A percentile compares a stretch with the other conserved stretches of the same genome.
Evolutionary conservation across 2,329 filamentous ascomycete species (phyloP).

Genomic region (Botryotinia convoluta): DNA sequence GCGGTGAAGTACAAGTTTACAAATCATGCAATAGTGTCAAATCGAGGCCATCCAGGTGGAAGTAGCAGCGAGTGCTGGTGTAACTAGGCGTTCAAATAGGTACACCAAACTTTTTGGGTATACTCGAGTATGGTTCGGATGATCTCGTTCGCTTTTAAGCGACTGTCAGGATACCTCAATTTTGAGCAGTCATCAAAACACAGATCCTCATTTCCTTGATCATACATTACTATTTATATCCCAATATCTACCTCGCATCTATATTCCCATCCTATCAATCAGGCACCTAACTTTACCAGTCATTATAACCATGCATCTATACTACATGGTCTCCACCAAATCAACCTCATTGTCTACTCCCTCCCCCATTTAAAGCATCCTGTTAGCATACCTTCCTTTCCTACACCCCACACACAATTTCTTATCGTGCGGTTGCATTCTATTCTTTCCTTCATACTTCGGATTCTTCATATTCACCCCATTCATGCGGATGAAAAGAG

Average conservation of each 20-base stretch:
- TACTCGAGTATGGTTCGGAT: neutral
- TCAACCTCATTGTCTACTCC: neutral
- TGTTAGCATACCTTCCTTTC: neutral
- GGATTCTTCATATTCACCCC: constrained; percentile 26
- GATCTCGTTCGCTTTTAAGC: neutral
- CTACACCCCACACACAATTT: constrained; percentile 32
- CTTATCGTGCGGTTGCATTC: constrained; percentile 27
- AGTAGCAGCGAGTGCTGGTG: neutral
- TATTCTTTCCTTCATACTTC: constrained; percentile 22
- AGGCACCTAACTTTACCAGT: fast-evolving
- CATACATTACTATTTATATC: neutral
- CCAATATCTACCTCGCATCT: neutral
- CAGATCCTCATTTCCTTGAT: too few relatives aligned
- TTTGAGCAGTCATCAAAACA: too few relatives aligned
- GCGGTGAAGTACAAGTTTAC: neutral
- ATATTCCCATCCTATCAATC: neutral
- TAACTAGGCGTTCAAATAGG: neutral
- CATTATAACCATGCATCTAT: neutral
- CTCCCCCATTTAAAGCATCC: too few relatives aligned
- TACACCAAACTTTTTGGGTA: neutral
- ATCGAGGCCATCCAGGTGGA: too few relatives aligned
- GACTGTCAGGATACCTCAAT: too few relatives aligned
- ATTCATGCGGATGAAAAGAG: neutral
- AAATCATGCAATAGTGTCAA: neutral
- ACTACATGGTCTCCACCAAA: too few relatives aligned